Evolutionary conservation across 352 stramenopile species (phyloP).

Genomic region (Phytophthora palmivora): DNA sequence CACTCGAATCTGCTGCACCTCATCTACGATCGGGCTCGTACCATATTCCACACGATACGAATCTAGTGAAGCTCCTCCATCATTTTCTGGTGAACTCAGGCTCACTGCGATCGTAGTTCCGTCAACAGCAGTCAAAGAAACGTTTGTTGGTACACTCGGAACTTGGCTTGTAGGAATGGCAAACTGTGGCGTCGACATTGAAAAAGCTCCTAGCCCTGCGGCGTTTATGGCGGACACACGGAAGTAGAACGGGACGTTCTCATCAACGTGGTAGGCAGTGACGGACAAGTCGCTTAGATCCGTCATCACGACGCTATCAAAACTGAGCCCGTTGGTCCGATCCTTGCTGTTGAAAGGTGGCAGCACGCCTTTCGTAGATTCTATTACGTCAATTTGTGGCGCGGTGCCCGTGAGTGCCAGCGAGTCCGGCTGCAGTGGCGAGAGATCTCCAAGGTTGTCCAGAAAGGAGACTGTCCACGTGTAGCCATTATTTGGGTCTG

Average conservation of each 20-base stretch:
- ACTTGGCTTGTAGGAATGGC: constrained; percentile 88
- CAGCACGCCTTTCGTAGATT: constrained; percentile 74
- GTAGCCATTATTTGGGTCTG: constrained; percentile 93
- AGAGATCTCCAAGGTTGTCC: constrained; percentile 90
- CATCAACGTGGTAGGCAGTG: constrained; percentile 87
- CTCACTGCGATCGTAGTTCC: constrained; percentile 86
- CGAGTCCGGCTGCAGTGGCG: constrained; percentile 78
- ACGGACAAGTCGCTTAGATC: constrained; percentile 89
- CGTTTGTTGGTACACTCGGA: constrained; percentile 64
- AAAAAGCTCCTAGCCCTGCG: constrained; percentile 67
- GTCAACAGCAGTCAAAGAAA: constrained; percentile 86
- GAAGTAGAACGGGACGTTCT: constrained; percentile 96
- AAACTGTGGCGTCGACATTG: constrained; percentile 86
- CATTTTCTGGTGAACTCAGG: constrained; percentile 79
- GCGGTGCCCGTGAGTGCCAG: constrained; percentile 91
- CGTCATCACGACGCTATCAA: constrained; percentile 89
- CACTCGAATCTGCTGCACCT: constrained; percentile 78
- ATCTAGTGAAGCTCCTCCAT: constrained; percentile 88
- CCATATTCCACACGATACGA: constrained; percentile 94
- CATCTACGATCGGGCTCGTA: constrained; percentile 77
- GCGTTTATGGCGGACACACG: constrained; percentile 93
- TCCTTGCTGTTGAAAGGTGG: constrained; percentile 94
- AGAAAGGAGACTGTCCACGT: constrained; percentile 94
- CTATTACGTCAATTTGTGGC: constrained; percentile 78
- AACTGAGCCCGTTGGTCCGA: constrained; percentile 78